A percentile compares a stretch with the other conserved stretches of the same genome.
Evolutionary conservation across 176 grass and related monocot species (phyloP).

Genomic region (Aechmea fasciata): DNA sequence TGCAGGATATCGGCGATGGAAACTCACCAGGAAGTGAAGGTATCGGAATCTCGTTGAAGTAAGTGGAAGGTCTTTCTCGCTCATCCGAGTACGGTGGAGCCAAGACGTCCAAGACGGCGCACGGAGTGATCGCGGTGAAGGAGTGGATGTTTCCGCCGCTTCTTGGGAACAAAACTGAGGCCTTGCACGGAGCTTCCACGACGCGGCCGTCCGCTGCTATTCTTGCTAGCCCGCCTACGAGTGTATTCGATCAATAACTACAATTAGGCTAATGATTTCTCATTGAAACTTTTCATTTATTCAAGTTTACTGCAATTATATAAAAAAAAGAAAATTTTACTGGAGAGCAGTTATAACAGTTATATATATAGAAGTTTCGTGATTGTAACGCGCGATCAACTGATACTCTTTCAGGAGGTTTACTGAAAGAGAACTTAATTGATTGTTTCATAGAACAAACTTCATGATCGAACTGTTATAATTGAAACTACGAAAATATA

Average conservation of each 20-base stretch:
- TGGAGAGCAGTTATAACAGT: too few species aligned
- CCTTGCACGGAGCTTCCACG: constrained; percentile 32
- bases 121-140: constrained; percentile 67
- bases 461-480: too few species aligned
- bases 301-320: too few species aligned
- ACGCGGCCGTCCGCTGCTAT: constrained; percentile 41
- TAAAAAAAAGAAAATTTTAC: too few species aligned
- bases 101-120: constrained; percentile 72
- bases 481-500: too few species aligned
- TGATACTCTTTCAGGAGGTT: too few species aligned
- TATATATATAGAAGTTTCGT: too few species aligned
- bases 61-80: constrained; percentile 45
- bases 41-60: constrained; percentile 44
- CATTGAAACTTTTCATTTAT: not conserved
- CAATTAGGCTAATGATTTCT: not conserved
- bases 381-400: too few species aligned
- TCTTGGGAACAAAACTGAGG: constrained; percentile 70
- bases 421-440: too few species aligned
- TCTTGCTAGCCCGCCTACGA: constrained; percentile 55
- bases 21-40: constrained; percentile 40
- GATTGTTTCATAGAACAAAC: too few species aligned
- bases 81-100: constrained; percentile 73
- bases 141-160: constrained; percentile 82
- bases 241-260: not conserved
- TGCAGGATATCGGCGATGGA: not conserved